Evolutionary conservation across 2,329 filamentous ascomycete species (phyloP), one percentile per base, ranked within the genome.

Genomic region (Aspergillus sp.): DNA sequence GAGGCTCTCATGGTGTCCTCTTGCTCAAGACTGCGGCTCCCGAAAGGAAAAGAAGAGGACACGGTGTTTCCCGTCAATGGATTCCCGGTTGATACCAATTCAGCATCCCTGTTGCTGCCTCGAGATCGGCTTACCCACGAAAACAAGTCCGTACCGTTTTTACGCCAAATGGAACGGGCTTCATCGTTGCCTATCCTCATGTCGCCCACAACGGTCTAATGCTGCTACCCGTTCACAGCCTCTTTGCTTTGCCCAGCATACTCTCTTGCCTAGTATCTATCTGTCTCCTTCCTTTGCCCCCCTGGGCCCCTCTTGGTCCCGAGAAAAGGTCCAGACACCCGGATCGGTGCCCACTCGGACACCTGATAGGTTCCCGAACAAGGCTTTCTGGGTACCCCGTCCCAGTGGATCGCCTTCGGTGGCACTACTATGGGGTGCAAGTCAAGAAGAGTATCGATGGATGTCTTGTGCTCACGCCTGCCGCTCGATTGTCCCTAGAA

Each of bases 61-160:
- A 72, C 70, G 63, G 66, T 72, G 69, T 72, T 71, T 67, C 64
- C 63, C 64, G 63, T 60, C 57, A 19, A 55, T 56, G 21, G 53
- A 41, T 3, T 3, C 32, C 32, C 32, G 32, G 27, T 30, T 38
- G 30, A 30, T 23, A 57, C 23, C 47, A 51, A 51, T 54, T 13
- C 17, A 27, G 13, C 25, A 51, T 51, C 47, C 38, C 44, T 52
- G 32, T 36, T 36, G 19, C 41, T 44, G 41, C 47, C 47, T 50
- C 47, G 25, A 50, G 47, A 50, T 50, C 47, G 47, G 47, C 47
- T 50, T 50, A 50, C 47, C 47, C 15, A 32, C 47, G 47, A 50
- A 50, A 19, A 13, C 23, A 50, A n/a, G 10, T n/a, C 25, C 57
- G 41, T 49, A 42, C 57, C 21, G 41, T 17, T 47, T 39, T 17